Conservation (phyloP, 768 basidiomycete species). For the Tulasnella sp. region DNA sequence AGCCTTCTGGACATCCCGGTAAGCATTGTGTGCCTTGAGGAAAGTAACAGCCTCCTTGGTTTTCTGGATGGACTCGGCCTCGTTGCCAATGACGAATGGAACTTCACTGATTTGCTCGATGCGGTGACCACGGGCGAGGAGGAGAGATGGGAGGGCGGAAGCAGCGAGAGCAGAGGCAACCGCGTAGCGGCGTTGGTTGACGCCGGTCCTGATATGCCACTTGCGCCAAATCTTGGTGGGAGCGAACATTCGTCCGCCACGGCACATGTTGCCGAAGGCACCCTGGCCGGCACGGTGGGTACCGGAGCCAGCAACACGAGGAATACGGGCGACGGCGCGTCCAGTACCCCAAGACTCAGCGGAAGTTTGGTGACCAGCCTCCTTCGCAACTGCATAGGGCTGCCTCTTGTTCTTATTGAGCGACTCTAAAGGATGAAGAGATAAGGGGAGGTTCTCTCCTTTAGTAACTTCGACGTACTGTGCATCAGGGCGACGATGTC, state of each 20-base stretch:
- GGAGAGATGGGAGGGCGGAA: constrained; percentile 94
- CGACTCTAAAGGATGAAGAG: constrained; percentile 60
- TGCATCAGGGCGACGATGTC: constrained; percentile 98
- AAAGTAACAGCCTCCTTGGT: constrained; percentile 95
- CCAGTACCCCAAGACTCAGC: constrained; percentile 99
- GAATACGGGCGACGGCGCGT: constrained; percentile 99
- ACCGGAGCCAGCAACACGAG: constrained; percentile 98
- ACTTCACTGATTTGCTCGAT: constrained; percentile 97
- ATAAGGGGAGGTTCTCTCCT: neutral
- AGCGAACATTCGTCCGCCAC: constrained; percentile 99
- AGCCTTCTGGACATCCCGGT: constrained; percentile 91
- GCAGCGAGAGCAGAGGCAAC: constrained; percentile 89
- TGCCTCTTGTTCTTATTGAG: constrained; percentile 98
- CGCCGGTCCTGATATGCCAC: constrained; percentile 99
- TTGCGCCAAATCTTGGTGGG: constrained; percentile 99
- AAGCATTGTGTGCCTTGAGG: constrained; percentile 84
- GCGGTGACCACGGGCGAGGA: constrained; percentile 97
- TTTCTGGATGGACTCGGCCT: constrained; percentile 84
- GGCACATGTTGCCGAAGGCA: constrained; percentile 99
- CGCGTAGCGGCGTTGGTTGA: constrained; percentile 98
- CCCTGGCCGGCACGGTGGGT: constrained; percentile 99
- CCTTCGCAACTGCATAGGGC: constrained; percentile 93
- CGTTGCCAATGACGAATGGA: constrained; percentile 80
- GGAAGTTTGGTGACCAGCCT: constrained; percentile 98
- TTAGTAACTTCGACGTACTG: constrained; percentile 60